Base-by-base conservation (phyloP, 495 filamentous ascomycete genomes). In the Penicillium ochrochloron region DNA sequence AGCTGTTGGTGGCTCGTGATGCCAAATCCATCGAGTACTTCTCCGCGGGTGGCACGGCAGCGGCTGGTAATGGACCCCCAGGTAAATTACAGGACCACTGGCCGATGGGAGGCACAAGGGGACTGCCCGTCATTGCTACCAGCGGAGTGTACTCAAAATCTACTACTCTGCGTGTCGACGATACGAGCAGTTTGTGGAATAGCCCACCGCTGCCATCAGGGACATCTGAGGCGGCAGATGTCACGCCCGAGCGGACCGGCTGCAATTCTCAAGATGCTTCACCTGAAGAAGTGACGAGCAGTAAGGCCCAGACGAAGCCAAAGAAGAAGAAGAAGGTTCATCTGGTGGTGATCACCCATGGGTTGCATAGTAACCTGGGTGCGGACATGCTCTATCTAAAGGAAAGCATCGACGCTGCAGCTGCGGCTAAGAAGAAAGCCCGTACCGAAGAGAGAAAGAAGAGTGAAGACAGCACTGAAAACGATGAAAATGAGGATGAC, bases 331-430 rank as follows among this genome's bases (percentile, higher is more conserved):
- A 91, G 78, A 93, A 88, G 67, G 80, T 98, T 0, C 95, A 99
- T 70, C 80, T 99, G 61, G 95, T 99, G 10, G 83, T 99, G 9
- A 73, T 99, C 59, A 98, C 95, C 0, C 95, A 99, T 81, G 95
- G 95, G 1, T 76, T 99, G 64, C 95, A 98, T 74, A 96, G 94
- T 76, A 99, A 99, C 76, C 83, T 97, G n/a, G 93, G 96, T 2
- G 88, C 92, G 44, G 95, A 99, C 78, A 96, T 99, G 96, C 81
- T 99, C 31, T 99, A 91, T 73, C 75, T 99, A 68, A 99, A 99
- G 71, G 95, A 99, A 74, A 94, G 92, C 68, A 97, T 99, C 58
- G 96, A 99, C 75, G 87, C 88, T 35, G 87, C 92, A 29, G 88
- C 88, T 35, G 87, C 91, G 27, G 88, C 88, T 2, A 89, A 81